Conservation (phyloP, 495 filamentous ascomycete species). For the Podospora appendiculata region DNA sequence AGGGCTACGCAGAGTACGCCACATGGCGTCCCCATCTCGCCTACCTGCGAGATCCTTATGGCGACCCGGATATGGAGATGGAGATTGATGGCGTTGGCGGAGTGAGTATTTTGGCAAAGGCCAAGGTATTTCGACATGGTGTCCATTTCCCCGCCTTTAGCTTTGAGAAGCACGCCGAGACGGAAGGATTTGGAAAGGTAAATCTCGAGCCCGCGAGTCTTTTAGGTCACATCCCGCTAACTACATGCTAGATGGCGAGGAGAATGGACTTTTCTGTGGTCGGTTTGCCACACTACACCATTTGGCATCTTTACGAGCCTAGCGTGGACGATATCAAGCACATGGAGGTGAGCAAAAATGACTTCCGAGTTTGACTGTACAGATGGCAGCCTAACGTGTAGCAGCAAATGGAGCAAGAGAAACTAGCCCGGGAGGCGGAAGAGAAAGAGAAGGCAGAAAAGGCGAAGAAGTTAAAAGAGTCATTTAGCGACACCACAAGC, state of each 20-base stretch:
- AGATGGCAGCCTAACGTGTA: conserved; percentile 7
- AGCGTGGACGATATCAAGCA: conserved; percentile 94
- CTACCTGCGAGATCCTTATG: conserved; percentile 94
- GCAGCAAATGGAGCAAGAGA: conserved; percentile 81
- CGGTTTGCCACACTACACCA: conserved; percentile 94
- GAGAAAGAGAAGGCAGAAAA: conserved; percentile 61
- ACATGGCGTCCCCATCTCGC: conserved; percentile 98
- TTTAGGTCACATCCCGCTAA: conserved; percentile 21
- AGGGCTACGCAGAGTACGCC: conserved; percentile 98
- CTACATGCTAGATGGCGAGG: conserved; percentile 75
- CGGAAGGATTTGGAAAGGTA: conserved; percentile 98
- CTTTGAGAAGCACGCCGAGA: conserved; percentile 98
- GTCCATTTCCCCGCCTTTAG: conserved; percentile 98
- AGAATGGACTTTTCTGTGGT: conserved; percentile 95
- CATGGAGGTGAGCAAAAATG: conserved; percentile 61
- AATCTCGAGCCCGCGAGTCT: conserved; percentile 1
- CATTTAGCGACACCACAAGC: conserved; percentile 58
- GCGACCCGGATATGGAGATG: conserved; percentile 99
- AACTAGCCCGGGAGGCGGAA: conserved; percentile 61
- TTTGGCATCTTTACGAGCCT: conserved; percentile 99
- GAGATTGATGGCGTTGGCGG: conserved; percentile 97
- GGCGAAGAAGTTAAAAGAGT: conserved; percentile 58
- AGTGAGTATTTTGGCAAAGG: conserved; percentile 95
- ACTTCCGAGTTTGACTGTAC: not conserved
- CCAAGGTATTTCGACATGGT: conserved; percentile 84